Conservation (phyloP, 352 stramenopile species). For the Phytophthora sojae region DNA sequence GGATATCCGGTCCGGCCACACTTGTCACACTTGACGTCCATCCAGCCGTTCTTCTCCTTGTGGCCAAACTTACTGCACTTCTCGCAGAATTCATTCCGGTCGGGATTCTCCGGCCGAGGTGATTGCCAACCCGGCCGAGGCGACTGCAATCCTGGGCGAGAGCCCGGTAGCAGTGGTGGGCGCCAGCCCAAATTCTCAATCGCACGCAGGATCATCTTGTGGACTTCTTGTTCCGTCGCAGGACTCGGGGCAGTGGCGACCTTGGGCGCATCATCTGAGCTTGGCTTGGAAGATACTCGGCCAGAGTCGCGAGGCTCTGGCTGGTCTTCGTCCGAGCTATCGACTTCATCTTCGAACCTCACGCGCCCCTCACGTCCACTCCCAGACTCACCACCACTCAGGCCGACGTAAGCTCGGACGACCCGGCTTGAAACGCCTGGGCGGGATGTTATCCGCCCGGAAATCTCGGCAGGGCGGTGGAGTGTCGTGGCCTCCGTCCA, state of each 20-base stretch:
- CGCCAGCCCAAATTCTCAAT: not conserved
- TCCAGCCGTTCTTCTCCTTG: conserved; percentile 3
- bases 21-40: not conserved
- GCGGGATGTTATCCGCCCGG: not conserved
- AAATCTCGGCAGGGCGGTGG: not conserved
- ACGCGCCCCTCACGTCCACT: not conserved
- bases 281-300: not conserved
- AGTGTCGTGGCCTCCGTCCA: not conserved
- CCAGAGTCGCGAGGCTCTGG: not conserved
- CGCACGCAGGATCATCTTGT: not conserved
- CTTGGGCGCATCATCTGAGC: not conserved
- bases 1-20: not conserved
- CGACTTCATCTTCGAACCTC: not conserved
- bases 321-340: not conserved
- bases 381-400: not conserved
- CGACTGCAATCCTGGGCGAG: not conserved
- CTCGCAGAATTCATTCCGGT: conserved; percentile 1
- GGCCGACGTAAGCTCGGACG: not conserved
- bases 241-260: not conserved
- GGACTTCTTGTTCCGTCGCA: not conserved
- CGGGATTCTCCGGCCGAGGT: not conserved
- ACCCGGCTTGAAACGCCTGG: not conserved
- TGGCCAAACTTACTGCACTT: conserved; percentile 1
- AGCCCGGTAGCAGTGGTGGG: not conserved
- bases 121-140: not conserved